Evolutionary conservation across 108 stramenopile species (phyloP), one percentile per base, ranked within the genome.

Genomic region (Nitzschia sp.): DNA sequence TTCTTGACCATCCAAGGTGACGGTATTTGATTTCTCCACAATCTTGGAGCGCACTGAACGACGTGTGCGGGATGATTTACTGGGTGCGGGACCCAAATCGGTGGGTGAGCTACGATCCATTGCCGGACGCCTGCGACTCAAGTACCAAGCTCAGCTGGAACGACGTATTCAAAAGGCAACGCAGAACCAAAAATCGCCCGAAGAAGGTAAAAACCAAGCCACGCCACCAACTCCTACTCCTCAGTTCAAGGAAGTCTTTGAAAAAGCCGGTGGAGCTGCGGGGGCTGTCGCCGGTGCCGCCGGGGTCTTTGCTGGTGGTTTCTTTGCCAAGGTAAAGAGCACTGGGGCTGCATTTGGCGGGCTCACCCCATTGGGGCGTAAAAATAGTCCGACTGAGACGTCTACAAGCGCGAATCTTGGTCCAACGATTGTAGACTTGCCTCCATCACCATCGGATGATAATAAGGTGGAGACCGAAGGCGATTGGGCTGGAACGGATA

Each of bases 21-120:
- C 92, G 8, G 92, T 94, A 17, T 94, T 94, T 83, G 92, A 94
- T 68, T 94, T 94, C 76, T 68, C 92, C 26, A 73, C 77, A 35
- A 91, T 94, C 56, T 68, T 90, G 76, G 88, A 89, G 69, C 71
- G 77, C 23, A 88, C 89, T 5, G 90, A 91, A 73, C 66, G 73
- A 53, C 82, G 92, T 45, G 89, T 94, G 9, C 79, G 86, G 22
- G 82, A 91, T 35, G 92, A 94, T 73, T 66, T 91, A 28, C 70
- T 94, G 19, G 88, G 88, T 34, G 88, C 86, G 0, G 92, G 92
- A 0, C 92, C 92, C 3, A 81, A 80, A 48, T 85, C 77, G 23
- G 86, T 91, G 25, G 90, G 83, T n/a, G 90, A 91, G 72, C 54
- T 94, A 19, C 73, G 90, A 44, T 63, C 82, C 19, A 78, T 94